Evolutionary conservation across 2,329 filamentous ascomycete genomes (phyloP), one percentile per base, ranked within the genome.

Genomic region (Diaporthe caulivora): DNA sequence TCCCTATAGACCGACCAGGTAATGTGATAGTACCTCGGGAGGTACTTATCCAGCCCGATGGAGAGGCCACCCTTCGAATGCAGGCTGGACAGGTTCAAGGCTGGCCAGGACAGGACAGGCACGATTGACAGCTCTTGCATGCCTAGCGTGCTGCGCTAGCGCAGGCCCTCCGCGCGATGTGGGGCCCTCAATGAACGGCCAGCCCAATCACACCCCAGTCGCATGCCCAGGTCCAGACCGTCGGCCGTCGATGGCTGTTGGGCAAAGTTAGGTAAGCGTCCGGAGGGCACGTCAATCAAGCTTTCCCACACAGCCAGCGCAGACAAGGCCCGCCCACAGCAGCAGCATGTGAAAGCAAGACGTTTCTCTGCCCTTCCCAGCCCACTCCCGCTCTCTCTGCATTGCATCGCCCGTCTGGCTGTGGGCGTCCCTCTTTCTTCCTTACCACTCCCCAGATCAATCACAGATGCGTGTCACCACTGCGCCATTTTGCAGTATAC

Each of bases 81-180:
- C 60, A 51, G 60, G 60, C 60, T 49, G 42, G 60, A 65, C 60
- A 64, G 34, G 57, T 26, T 26, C 37, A 37, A 60, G 57, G 34
- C 57, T 60, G 54, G 31, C 18, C 54, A 57, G 31, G 60, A 64
- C 60, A 65, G 44, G 62, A 65, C 62, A 65, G 69, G 49, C 34
- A 62, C 44, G 69, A 42, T 62, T 53, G 55, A 62, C 69, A 62
- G 34, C 47, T 62, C 57, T 71, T 71, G 55, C 55, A 71, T 71
- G 69, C 47, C 55, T 71, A 71, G 69, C 55, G 69, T 49, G 2
- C 24, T 2, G 18, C 24, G n/a, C 58, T 71, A 71, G 69, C 69
- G 69, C 42, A 71, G 69, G 69, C 55, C 69, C 69, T 71, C 37
- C 3, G 51, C 29, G 47, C 53, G 9, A 71, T 54, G 55, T 71